Percentiles rank a stretch among this genome's conserved stretches.
phyloP scores from a whole-genome alignment of 73 alveolate genomes.

The Tetrahymena malaccensis region DNA sequence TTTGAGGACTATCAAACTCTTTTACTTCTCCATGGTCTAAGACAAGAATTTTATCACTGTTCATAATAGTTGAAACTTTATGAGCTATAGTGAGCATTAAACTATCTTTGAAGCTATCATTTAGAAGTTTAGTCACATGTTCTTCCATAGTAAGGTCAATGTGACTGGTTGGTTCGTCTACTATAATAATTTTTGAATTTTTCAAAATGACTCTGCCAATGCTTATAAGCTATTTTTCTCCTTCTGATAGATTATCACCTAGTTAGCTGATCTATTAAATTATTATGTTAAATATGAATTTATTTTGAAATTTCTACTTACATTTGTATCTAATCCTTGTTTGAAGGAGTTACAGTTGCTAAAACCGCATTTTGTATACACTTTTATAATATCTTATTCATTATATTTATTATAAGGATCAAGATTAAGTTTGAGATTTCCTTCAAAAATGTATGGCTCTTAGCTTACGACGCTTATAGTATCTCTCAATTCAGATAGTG shows the following conservation, averaged over 20 bases:
- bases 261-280: not conserved
- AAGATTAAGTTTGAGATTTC: constrained; percentile 68
- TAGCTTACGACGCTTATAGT: constrained; percentile 68
- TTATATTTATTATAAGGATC: constrained; percentile 59
- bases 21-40: constrained; percentile 29
- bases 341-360: not conserved
- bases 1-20: constrained; percentile 31
- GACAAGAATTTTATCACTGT: constrained; percentile 44
- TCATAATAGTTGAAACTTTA: constrained; percentile 46
- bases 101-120: constrained; percentile 29
- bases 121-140: constrained; percentile 31
- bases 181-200: constrained; percentile 48
- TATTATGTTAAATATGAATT: not conserved
- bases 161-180: constrained; percentile 72
- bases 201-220: constrained; percentile 54
- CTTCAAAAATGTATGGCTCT: constrained; percentile 70
- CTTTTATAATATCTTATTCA: not conserved
- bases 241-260: constrained; percentile 58
- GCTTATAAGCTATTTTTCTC: constrained; percentile 64
- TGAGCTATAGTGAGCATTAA: constrained; percentile 53
- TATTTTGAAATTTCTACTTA: not conserved
- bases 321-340: not conserved
- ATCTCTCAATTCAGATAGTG: constrained; percentile 53
- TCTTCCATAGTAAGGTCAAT: constrained; percentile 60
- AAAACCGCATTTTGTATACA: not conserved